Base-by-base conservation (phyloP, 345 rosid genomes). In the Acer yangbiense region DNA sequence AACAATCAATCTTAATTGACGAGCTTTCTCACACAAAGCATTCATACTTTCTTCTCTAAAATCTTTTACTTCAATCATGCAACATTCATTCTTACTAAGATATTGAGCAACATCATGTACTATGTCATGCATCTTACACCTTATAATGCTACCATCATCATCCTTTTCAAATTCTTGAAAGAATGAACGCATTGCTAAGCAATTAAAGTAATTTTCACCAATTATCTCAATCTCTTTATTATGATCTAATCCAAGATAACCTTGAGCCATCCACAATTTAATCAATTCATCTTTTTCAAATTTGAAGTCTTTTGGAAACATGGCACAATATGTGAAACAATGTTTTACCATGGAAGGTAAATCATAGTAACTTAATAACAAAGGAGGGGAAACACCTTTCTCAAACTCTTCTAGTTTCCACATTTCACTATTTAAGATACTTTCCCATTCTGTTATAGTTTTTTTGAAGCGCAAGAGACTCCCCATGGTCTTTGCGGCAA, bases 91-190 rank as follows among this genome's bases (percentile, higher is more conserved):
- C 17, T 52, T 14, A 4, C 61, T 25, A 16, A 54, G 43, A 70
- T 25, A 70, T 27, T 70, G 61, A 8, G 61, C 41, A 27, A 70
- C 52, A 25, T 70, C 61, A 27, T 70, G 73, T 2, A 70, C 44
- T 16, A 70, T 70, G 52, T 52, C 43, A 13, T 70, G 73, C 73
- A 70, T 70, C 23, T 52, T 70, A 13, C 39, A 25, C 0, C 21
- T 17, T 18, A 0, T 8, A 25, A 70, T 50, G 6, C 7, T 0
- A 25, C 17, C 35, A 46, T 50, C 61, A 0, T 14, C 0, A 1
- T 46, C 1, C 21, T 25, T 23, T 23, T 69, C 4, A 46, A 69
- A 69, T 6, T 69, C 72, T 14, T 69, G 61, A 16, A 48, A 69
- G 17, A 69, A 50, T 0, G 73, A 50, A 16, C 0, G 73, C 62